phyloP scores from a whole-genome alignment of 352 stramenopile species.

The Hyaloperonospora arabidopsidis region DNA sequence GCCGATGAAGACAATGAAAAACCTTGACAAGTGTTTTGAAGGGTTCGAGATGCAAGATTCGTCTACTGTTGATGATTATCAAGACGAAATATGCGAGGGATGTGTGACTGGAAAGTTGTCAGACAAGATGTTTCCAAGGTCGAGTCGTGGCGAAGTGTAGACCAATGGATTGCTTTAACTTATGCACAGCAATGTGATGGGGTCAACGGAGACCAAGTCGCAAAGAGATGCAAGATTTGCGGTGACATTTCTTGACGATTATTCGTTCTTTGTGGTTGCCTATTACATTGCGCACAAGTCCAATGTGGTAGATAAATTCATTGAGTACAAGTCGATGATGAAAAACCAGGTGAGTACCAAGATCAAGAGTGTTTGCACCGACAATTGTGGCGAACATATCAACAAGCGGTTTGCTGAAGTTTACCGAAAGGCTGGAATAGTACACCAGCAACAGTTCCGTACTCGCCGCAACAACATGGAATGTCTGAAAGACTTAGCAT shows the following conservation, averaged over 20 bases:
- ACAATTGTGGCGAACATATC: no score
- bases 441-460: no score
- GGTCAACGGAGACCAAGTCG: conserved; percentile 5
- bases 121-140: neutral
- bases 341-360: no score
- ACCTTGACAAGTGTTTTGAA: neutral
- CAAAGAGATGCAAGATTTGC: neutral
- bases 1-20: neutral
- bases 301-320: no score
- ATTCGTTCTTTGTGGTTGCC: no score
- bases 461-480: no score
- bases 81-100: neutral
- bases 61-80: neutral
- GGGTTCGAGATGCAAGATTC: neutral
- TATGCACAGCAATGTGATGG: neutral
- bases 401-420: no score
- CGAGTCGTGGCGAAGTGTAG: neutral
- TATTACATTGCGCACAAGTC: no score
- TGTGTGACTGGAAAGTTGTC: neutral
- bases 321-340: no score
- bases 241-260: no score
- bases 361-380: no score
- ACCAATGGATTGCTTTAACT: neutral
- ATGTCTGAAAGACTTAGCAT: neutral
- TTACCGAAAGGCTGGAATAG: no score